Evolutionary conservation across 2,329 filamentous ascomycete species (phyloP).

Genomic region (Lecanicillium sp.): DNA sequence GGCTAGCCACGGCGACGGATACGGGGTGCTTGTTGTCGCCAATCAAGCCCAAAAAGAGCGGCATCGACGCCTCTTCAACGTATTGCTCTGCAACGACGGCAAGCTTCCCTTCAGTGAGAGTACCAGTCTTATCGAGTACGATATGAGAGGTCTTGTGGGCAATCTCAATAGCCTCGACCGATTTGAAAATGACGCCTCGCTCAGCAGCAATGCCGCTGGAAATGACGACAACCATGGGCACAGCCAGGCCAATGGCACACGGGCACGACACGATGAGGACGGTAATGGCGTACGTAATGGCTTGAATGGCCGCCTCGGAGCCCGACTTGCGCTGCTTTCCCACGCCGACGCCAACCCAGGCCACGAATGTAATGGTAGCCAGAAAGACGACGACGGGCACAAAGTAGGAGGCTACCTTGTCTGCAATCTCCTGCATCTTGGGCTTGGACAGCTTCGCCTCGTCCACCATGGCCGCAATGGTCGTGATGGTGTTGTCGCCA

Average conservation of each 20-base stretch:
- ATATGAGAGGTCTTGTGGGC: slow-evolving; percentile 56
- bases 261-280: slow-evolving; percentile 71
- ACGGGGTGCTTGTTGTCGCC: slow-evolving; percentile 44
- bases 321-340: slow-evolving; percentile 29
- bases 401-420: slow-evolving; percentile 60
- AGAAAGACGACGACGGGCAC: slow-evolving; percentile 56
- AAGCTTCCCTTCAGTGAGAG: slow-evolving; percentile 55
- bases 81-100: slow-evolving; percentile 22
- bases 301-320: slow-evolving; percentile 44
- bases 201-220: slow-evolving; percentile 58
- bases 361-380: slow-evolving; percentile 50
- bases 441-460: slow-evolving; percentile 62
- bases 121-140: slow-evolving; percentile 77
- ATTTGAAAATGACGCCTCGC: slow-evolving; percentile 62
- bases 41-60: slow-evolving; percentile 24
- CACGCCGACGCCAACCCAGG: slow-evolving; percentile 58
- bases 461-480: slow-evolving; percentile 64
- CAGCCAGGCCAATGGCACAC: slow-evolving; percentile 65
- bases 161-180: slow-evolving; percentile 54
- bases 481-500: slow-evolving; percentile 62
- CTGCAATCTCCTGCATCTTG: slow-evolving; percentile 59
- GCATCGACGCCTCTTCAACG: not conserved
- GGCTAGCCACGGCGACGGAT: slow-evolving; percentile 35
- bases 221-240: slow-evolving; percentile 73
- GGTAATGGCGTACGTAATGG: slow-evolving; percentile 65